Evolutionary conservation across 139 green algal species (phyloP), one percentile per base, ranked within the genome.

Genomic region (Tetradesmus obliquus): DNA sequence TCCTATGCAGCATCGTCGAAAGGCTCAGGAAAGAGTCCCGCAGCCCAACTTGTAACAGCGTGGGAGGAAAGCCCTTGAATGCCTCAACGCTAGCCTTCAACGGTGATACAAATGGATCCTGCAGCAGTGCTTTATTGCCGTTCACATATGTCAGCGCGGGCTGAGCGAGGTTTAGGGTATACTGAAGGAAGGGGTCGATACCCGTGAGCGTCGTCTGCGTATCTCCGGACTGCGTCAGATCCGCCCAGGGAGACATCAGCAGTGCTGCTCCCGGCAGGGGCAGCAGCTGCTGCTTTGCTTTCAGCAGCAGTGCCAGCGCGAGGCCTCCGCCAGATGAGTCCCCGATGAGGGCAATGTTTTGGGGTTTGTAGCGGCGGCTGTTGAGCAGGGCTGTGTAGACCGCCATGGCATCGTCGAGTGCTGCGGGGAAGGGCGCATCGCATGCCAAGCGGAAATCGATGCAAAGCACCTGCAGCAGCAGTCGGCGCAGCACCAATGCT

Each of bases 241-340:
- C 87, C 15, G 55, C 51, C 87, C 87, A 91, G 6, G 87, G 87
- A 5, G 74, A 53, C 54, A 74, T 76, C 5, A 91, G 87, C 57
- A 79, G 45, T 3, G 74, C 7, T 9, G 87, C 87, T 2, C 22
- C 87, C 2, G 87, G 87, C 17, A 86, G 76, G 3, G 22, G 55
- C 74, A 86, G 74, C 45, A 6, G 58, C 24, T n/a, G 62, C 20
- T 69, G 54, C 54, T 57, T 60, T 9, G 69, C 10, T 13, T 71
- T 69, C 55, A 81, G 76, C 24, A 84, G 66, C 3, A 91, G 76
- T 15, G 87, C 87, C 3, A 86, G 55, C 15, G 76, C 45, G 3
- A 91, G 55, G 69, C 87, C 87, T 62, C 87, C 87, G n/a, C 87
- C 87, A n/a, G 87, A 80, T 55, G 80, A 88, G 69, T 92, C 88